These are phyloP conservation scores for Avicennia marina DNA, from an alignment of 257 asterid species.

Conservation along the genomic window DNA sequence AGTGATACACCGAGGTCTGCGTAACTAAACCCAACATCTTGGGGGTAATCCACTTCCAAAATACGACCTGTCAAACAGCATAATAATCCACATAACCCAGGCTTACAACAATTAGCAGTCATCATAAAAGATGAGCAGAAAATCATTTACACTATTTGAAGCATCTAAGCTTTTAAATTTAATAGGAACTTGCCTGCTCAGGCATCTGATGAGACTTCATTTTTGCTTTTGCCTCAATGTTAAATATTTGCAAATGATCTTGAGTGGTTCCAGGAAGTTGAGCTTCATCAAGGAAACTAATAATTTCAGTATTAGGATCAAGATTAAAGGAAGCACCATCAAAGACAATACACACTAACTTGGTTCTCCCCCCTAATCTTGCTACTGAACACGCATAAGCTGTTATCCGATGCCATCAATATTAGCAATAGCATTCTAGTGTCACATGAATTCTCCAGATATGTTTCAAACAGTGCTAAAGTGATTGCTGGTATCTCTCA, in stretches of 20 bases:
- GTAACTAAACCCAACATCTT: slow-evolving; percentile 97
- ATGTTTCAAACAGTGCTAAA: slow-evolving; percentile 5
- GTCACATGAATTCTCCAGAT: background rate
- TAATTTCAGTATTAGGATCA: slow-evolving; percentile 21
- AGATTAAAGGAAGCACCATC: slow-evolving; percentile 8
- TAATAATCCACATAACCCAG: slow-evolving; percentile 11
- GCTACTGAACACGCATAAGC: background rate
- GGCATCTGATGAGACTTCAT: slow-evolving; percentile 97
- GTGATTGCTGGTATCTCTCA: slow-evolving; percentile 1
- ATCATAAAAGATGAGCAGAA: background rate
- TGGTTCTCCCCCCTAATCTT: background rate
- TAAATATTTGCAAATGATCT: slow-evolving; percentile 96
- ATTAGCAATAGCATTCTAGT: background rate
- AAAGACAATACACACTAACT: background rate
- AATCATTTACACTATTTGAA: slow-evolving; percentile 9
- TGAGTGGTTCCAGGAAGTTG: slow-evolving; percentile 95
- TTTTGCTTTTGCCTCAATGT: slow-evolving; percentile 93
- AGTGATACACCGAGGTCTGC: slow-evolving; percentile 86
- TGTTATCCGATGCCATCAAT: slow-evolving; percentile 1
- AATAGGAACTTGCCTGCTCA: slow-evolving; percentile 64
- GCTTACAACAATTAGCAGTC: slow-evolving; percentile 4
- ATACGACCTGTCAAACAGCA: slow-evolving; percentile 61
- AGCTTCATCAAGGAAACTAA: slow-evolving; percentile 52
- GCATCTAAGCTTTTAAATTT: slow-evolving; percentile 4
- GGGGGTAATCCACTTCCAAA: slow-evolving; percentile 97